These are phyloP conservation scores for Acacia concinna DNA, from an alignment of 331 rosid species.

Conservation along the genomic window DNA sequence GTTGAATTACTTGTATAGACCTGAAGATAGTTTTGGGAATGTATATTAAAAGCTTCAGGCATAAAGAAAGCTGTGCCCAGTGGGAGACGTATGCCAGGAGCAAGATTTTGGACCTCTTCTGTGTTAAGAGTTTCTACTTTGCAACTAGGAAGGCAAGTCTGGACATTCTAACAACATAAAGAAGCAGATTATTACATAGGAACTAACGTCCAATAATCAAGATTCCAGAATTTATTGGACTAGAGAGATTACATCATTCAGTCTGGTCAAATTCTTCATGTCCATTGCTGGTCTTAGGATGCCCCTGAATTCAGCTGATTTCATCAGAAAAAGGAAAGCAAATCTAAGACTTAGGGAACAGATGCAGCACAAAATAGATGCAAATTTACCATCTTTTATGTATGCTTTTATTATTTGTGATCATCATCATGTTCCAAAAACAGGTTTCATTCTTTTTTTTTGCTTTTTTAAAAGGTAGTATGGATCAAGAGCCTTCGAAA, in stretches of 20 bases:
- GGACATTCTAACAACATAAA: slow-evolving; percentile 66
- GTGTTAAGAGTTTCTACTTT: slow-evolving; percentile 59
- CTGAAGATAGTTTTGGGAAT: slow-evolving; percentile 76
- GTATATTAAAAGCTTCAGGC: slow-evolving; percentile 83
- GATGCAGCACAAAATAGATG: not conserved
- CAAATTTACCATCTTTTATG: not conserved
- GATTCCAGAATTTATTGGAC: slow-evolving; percentile 24
- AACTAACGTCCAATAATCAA: slow-evolving; percentile 27
- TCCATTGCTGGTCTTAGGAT: slow-evolving; percentile 81
- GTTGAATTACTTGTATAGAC: slow-evolving; percentile 38
- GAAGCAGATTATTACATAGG: slow-evolving; percentile 27
- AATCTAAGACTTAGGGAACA: slow-evolving; percentile 34
- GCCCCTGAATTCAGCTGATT: slow-evolving; percentile 73
- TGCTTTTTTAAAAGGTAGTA: not conserved
- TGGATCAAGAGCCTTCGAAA: not conserved
- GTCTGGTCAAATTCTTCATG: slow-evolving; percentile 59
- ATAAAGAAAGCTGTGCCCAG: slow-evolving; percentile 68
- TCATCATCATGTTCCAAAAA: not conserved
- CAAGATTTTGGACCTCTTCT: slow-evolving; percentile 57
- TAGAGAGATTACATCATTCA: slow-evolving; percentile 60
- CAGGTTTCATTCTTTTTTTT: not conserved
- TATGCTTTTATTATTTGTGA: not conserved
- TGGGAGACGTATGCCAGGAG: slow-evolving; percentile 59
- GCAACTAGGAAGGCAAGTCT: slow-evolving; percentile 74
- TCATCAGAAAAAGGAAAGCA: slow-evolving; percentile 41